These are phyloP conservation scores for Sclerotinia subarctica DNA, from an alignment of 2,329 filamentous ascomycete species.

Conservation along the genomic window DNA sequence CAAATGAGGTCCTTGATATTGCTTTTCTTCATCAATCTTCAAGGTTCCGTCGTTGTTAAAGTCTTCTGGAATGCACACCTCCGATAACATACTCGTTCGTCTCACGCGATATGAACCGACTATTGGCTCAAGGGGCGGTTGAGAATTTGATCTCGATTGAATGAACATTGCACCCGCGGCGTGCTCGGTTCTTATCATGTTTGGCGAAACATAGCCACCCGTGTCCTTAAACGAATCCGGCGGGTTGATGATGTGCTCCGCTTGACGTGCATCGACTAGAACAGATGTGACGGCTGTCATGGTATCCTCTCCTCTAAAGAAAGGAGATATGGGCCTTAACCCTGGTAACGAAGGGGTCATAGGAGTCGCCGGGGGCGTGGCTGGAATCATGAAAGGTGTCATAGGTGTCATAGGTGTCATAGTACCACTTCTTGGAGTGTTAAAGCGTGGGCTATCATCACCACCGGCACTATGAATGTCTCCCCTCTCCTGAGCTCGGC, in stretches of 20 bases:
- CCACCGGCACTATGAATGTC: constrained; percentile 35
- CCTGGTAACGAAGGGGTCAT: background rate
- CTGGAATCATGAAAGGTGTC: background rate
- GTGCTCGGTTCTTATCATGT: constrained; percentile 10
- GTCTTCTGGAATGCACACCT: constrained; percentile 18
- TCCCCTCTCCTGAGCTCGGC: constrained; percentile 33
- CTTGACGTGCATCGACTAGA: background rate
- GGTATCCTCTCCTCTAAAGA: background rate
- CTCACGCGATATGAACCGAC: background rate
- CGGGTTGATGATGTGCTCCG: constrained; percentile 25
- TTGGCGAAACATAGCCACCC: constrained; percentile 15
- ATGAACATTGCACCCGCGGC: constrained; percentile 13
- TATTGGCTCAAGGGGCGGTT: constrained; percentile 1
- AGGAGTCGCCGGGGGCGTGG: background rate
- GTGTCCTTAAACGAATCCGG: constrained; percentile 1
- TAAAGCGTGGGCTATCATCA: constrained; percentile 28
- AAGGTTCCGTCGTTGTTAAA: constrained; percentile 10
- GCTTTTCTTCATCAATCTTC: background rate
- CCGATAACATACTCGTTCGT: constrained; percentile 16
- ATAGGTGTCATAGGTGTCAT: constrained; percentile 18
- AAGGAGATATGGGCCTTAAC: background rate
- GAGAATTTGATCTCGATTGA: constrained; percentile 10
- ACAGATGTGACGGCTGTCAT: background rate
- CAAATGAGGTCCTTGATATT: constrained; percentile 20
- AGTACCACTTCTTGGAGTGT: constrained; percentile 29